Evolutionary conservation across 108 stramenopile genomes (phyloP), one percentile per base, ranked within the genome.

Genomic region (Nannochloropsis oceanica): DNA sequence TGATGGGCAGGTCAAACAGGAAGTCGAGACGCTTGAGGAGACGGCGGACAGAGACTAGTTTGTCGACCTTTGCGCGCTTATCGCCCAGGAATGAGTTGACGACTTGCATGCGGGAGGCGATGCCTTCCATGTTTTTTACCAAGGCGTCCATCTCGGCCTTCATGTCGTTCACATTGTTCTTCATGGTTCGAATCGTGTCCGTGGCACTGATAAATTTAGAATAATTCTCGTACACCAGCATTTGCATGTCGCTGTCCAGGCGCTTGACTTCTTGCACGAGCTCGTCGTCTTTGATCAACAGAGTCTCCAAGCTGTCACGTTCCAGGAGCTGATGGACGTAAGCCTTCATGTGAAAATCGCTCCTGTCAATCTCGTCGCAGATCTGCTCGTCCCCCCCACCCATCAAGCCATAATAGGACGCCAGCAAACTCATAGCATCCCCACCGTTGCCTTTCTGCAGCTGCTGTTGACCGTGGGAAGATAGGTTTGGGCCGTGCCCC

Each of bases 221-320:
- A 93, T 99, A 99, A 91, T 99, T 99, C 85, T 98, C 99, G 87
- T 99, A 99, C 27, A 99, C 99, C 80, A 99, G 89, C 34, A 95
- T 96, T 89, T 99, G 99, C 97, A 98, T 95, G 42, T 96, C 94
- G 79, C 94, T 93, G 89, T 97, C 97, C 20, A 99, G 90, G 25
- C 86, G 88, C 44, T 89, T 84, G 34, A 87, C 86, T 43, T 92
- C 89, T 42, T 89, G 79, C 73, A 89, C 90, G 50, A 93, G 85
- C 24, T 87, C 42, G 27, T 90, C 89, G 80, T 92, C 90, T 44
- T 86, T 87, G 43, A 44, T 46, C 14, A 91, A 79, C 18, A 93
- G 90, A 13, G 86, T 80, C 80, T 91, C 87, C 25, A 91, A 26
- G 73, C 79, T 59, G 26, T 88, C 84, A 10, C 88, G 50, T 46